Percentiles rank a stretch among this genome's conserved stretches.
phyloP scores from a whole-genome alignment of 1,139 yeast genomes.

The Geotrichum citri-aurantii region DNA sequence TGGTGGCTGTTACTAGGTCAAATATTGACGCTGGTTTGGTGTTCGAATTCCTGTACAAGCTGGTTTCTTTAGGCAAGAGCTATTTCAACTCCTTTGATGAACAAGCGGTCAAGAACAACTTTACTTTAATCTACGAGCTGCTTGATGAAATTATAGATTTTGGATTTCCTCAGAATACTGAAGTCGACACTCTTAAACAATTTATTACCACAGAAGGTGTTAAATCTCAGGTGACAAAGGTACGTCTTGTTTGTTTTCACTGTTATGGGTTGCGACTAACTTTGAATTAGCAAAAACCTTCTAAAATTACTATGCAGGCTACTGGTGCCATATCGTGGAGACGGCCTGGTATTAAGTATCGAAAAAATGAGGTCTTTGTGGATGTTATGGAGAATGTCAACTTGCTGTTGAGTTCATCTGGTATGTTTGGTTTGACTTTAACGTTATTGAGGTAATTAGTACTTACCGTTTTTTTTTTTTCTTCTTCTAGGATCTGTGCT shows the following conservation, averaged over 20 bases:
- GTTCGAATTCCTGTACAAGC: slow-evolving; percentile 68
- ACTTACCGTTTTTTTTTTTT: neutral
- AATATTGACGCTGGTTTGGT: slow-evolving; percentile 80
- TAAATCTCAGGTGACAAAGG: slow-evolving; percentile 20
- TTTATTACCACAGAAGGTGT: slow-evolving; percentile 36
- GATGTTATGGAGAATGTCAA: slow-evolving; percentile 73
- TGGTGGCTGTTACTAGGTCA: slow-evolving; percentile 81
- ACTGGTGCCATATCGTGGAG: slow-evolving; percentile 62
- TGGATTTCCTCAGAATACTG: slow-evolving; percentile 78
- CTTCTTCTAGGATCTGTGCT: slow-evolving; percentile 41
- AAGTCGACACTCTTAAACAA: slow-evolving; percentile 43
- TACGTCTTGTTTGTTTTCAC: neutral
- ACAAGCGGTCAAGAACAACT: slow-evolving; percentile 50
- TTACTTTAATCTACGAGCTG: slow-evolving; percentile 64
- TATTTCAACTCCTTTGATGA: slow-evolving; percentile 43
- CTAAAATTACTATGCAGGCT: slow-evolving; percentile 39
- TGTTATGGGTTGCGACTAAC: neutral
- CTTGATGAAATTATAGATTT: slow-evolving; percentile 73
- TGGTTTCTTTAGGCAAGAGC: slow-evolving; percentile 42
- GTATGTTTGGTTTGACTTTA: slow-evolving; percentile 32
- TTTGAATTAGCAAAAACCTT: slow-evolving; percentile 23
- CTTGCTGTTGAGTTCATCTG: slow-evolving; percentile 48
- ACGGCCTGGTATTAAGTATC: slow-evolving; percentile 61
- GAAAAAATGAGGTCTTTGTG: slow-evolving; percentile 74
- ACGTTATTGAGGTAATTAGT: slow-evolving; percentile 34